Evolutionary conservation across 176 grass and related monocot genomes (phyloP).

Genomic region (Raddia distichophylla): DNA sequence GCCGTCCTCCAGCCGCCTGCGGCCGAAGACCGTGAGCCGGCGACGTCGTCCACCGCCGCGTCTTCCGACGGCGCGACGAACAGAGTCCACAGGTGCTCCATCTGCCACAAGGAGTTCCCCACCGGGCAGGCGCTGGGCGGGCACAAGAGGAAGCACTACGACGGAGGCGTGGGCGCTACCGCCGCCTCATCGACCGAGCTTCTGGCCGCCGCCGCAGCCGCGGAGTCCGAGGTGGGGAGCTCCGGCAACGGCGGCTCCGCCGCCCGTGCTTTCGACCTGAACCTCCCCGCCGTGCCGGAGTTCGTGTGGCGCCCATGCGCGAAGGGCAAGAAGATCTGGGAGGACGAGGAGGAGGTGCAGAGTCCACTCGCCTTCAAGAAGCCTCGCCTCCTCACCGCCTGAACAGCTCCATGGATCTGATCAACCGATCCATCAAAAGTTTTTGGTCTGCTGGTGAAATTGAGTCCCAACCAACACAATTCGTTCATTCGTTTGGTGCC

Average conservation of each 20-base stretch:
- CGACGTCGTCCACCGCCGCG: constrained; percentile 59
- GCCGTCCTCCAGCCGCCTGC: constrained; percentile 2
- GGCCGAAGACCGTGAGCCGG: constrained; percentile 48
- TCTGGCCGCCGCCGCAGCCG: background rate
- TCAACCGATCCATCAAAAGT: constrained; percentile 15
- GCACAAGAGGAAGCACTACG: constrained; percentile 98
- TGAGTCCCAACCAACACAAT: constrained; percentile 29
- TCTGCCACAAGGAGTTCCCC: constrained; percentile 84
- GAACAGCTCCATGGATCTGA: constrained; percentile 18
- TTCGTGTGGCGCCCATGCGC: constrained; percentile 53
- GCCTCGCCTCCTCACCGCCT: constrained; percentile 75
- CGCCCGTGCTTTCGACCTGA: constrained; percentile 77
- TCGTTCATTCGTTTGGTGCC: constrained; percentile 55
- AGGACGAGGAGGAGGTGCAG: constrained; percentile 96
- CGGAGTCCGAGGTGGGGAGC: constrained; percentile 70
- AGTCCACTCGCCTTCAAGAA: constrained; percentile 96
- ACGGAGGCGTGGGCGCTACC: constrained; percentile 48
- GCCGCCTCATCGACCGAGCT: constrained; percentile 35
- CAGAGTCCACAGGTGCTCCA: constrained; percentile 79
- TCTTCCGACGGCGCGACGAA: constrained; percentile 39
- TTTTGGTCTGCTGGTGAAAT: constrained; percentile 33
- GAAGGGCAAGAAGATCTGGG: constrained; percentile 48
- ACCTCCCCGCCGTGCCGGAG: constrained; percentile 81
- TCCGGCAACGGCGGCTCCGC: constrained; percentile 58
- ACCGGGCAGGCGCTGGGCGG: constrained; percentile 94